phyloP scores from a whole-genome alignment of 495 filamentous ascomycete species.

The Tricharina praecox region DNA sequence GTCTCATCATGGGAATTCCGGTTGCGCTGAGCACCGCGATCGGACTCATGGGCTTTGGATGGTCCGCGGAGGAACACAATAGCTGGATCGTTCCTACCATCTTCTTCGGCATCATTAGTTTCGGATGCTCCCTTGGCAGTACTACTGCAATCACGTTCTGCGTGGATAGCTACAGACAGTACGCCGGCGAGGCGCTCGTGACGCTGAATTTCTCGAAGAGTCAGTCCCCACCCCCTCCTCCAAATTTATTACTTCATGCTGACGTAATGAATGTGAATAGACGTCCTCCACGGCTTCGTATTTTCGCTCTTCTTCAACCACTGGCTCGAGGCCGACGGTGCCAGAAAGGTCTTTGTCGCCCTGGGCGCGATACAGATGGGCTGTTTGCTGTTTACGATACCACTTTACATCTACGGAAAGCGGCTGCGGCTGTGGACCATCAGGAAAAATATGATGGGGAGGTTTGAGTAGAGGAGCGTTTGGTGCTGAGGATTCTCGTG shows the following conservation, averaged over 20 bases:
- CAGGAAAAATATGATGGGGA: no score
- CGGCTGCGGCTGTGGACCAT: constrained; percentile 84
- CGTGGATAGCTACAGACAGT: constrained; percentile 85
- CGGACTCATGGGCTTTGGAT: constrained; percentile 86
- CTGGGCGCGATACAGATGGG: constrained; percentile 78
- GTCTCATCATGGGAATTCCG: constrained; percentile 78
- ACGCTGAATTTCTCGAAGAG: constrained; percentile 91
- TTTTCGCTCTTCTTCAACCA: constrained; percentile 83
- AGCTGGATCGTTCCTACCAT: constrained; percentile 81
- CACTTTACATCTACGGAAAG: constrained; percentile 95
- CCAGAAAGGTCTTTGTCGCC: constrained; percentile 60
- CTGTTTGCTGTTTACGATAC: constrained; percentile 57
- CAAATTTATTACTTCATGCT: not conserved
- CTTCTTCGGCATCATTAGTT: constrained; percentile 84
- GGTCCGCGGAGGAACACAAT: constrained; percentile 60
- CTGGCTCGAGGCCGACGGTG: constrained; percentile 62
- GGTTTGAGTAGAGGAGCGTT: no score
- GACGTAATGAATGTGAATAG: constrained; percentile 28
- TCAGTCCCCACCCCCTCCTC: constrained; percentile 28
- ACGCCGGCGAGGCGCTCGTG: constrained; percentile 86
- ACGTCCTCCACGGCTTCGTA: constrained; percentile 73
- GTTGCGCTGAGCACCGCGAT: constrained; percentile 63
- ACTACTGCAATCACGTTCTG: constrained; percentile 93
- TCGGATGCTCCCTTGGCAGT: constrained; percentile 78
- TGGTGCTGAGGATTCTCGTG: no score